A percentile compares a stretch with the other conserved stretches of the same genome.
These are phyloP conservation scores for Acidiella bohemica DNA, from an alignment of 495 filamentous ascomycete genomes.

Conservation along the genomic window DNA sequence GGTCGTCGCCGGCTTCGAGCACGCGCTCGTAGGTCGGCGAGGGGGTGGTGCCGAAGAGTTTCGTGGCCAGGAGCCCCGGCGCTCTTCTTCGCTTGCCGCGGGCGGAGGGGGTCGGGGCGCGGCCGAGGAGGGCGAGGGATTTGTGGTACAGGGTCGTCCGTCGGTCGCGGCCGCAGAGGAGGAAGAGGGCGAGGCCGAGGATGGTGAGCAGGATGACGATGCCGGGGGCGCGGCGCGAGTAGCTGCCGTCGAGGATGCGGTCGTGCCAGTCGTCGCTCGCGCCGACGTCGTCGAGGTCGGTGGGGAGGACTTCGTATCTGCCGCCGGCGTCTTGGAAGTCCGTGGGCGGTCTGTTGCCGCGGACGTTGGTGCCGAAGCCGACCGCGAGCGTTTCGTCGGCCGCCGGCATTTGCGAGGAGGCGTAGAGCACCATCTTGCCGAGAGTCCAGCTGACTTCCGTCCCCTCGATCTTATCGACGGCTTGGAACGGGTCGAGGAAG, in stretches of 20 bases:
- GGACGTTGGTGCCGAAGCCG: conserved; percentile 74
- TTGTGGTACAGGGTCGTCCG: conserved; percentile 51
- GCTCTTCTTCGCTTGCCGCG: conserved; percentile 15
- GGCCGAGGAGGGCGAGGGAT: conserved; percentile 34
- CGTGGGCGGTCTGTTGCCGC: conserved; percentile 41
- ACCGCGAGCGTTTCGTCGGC: conserved; percentile 53
- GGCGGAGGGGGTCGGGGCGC: conserved; percentile 28
- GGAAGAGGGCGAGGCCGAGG: conserved; percentile 48
- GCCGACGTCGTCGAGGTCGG: conserved; percentile 30
- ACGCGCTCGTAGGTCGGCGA: conserved; percentile 62
- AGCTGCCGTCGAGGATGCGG: conserved; percentile 45
- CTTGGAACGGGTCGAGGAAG: conserved; percentile 78
- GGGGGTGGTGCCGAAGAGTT: conserved; percentile 44
- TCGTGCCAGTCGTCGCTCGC: conserved; percentile 59
- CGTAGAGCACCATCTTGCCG: conserved; percentile 96
- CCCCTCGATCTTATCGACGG: conserved; percentile 81
- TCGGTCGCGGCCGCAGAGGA: conserved; percentile 59
- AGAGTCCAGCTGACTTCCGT: conserved; percentile 98
- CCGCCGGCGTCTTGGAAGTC: conserved; percentile 82
- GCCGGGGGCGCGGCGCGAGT: conserved; percentile 54
- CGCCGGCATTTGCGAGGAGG: conserved; percentile 67
- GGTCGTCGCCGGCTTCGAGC: conserved; percentile 53
- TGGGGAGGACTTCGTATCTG: conserved; percentile 22
- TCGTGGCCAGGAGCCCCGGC: conserved; percentile 36
- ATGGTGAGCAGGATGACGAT: conserved; percentile 64